These are phyloP conservation scores for Colletotrichum sp. DNA, from an alignment of 2,329 filamentous ascomycete genomes.

Conservation along the genomic window DNA sequence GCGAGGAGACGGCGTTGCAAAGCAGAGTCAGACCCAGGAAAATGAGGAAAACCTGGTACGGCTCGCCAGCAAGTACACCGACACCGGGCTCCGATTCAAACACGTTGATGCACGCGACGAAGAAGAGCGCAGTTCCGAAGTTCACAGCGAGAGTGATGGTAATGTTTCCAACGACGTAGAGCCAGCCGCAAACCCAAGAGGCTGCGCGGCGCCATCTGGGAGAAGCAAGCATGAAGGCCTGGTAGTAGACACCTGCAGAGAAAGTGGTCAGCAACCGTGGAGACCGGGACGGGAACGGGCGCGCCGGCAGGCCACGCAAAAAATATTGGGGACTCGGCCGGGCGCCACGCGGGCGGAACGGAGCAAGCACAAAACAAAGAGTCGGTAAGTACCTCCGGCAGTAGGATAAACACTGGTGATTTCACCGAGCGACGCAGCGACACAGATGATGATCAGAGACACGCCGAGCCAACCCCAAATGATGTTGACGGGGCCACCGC, in stretches of 20 bases:
- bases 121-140: constrained; percentile 75
- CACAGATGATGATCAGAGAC: constrained; percentile 73
- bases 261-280: constrained; percentile 13
- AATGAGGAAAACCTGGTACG: constrained; percentile 74
- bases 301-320: neutral
- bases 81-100: constrained; percentile 51
- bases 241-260: constrained; percentile 69
- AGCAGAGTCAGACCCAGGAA: constrained; percentile 72
- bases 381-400: constrained; percentile 60
- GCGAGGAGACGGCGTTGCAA: constrained; percentile 68
- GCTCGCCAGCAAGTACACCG: constrained; percentile 49
- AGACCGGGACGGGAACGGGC: neutral
- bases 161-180: constrained; percentile 80
- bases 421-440: constrained; percentile 74
- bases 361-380: neutral
- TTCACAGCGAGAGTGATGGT: constrained; percentile 85
- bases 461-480: constrained; percentile 77
- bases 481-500: constrained; percentile 71
- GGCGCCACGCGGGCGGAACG: neutral
- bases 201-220: constrained; percentile 64
- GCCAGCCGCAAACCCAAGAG: constrained; percentile 77
- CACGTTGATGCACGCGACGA: constrained; percentile 61
- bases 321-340: neutral
- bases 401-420: constrained; percentile 80
- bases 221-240: constrained; percentile 76